A percentile compares a stretch with the other conserved stretches of the same genome.
Evolutionary conservation across 108 stramenopile species (phyloP).

Genomic region (Fistulifera pelliculosa): DNA sequence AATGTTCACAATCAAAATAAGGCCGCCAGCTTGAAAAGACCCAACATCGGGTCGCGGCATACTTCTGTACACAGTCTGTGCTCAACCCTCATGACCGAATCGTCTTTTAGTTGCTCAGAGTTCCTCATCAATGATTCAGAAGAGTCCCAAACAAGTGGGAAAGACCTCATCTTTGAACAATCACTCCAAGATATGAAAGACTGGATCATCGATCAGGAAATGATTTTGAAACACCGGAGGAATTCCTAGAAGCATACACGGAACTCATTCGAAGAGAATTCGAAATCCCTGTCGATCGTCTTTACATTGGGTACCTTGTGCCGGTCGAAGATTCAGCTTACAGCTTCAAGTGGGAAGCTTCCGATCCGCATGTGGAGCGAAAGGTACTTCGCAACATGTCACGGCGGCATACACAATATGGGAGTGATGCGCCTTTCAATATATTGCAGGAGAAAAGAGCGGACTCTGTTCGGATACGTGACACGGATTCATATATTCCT

Average conservation of each 20-base stretch:
- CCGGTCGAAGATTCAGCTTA: slow-evolving; percentile 12
- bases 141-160: no score
- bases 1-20: no score
- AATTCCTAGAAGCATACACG: slow-evolving; percentile 12
- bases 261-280: slow-evolving; percentile 1
- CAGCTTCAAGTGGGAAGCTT: slow-evolving; percentile 16
- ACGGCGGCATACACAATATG: slow-evolving; percentile 2
- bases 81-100: no score
- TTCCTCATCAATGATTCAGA: no score
- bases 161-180: no score
- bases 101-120: no score
- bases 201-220: slow-evolving; percentile 19
- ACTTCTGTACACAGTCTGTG: no score
- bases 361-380: neutral
- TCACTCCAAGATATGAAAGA: slow-evolving; percentile 8
- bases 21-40: no score
- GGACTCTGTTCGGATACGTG: slow-evolving; percentile 9
- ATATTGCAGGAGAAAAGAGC: slow-evolving; percentile 11
- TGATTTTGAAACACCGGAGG: slow-evolving; percentile 7
- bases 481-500: neutral
- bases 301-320: slow-evolving; percentile 13
- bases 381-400: slow-evolving; percentile 14
- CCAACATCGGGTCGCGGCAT: no score
- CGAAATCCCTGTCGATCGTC: slow-evolving; percentile 15
- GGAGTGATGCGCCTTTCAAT: slow-evolving; percentile 18